Conservation (phyloP, 148 eudicot species). For the Rhododendron mucronatum region DNA sequence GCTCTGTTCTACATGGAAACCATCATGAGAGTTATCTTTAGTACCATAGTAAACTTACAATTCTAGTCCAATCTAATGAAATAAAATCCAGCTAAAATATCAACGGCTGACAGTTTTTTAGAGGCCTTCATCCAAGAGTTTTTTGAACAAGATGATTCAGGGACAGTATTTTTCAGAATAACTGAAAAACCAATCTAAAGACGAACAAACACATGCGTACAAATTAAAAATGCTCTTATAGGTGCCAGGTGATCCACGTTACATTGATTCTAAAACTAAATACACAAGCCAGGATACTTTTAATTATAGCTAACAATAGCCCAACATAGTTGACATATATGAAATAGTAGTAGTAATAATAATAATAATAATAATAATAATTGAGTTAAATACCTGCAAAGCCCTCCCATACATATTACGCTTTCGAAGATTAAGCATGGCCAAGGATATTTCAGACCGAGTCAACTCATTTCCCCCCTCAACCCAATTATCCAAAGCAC, state of each 20-base stretch:
- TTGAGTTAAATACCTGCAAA: slow-evolving; percentile 55
- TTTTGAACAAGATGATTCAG: background rate
- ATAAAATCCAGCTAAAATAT: background rate
- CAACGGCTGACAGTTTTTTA: background rate
- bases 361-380: background rate
- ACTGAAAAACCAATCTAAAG: background rate
- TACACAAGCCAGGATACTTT: background rate
- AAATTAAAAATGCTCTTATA: background rate
- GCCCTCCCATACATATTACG: slow-evolving; percentile 52
- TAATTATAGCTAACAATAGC: background rate
- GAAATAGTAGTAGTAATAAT: background rate
- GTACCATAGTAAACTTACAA: background rate
- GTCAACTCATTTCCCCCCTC: slow-evolving; percentile 44
- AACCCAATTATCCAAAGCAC: slow-evolving; percentile 51
- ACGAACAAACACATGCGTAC: background rate
- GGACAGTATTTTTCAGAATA: background rate
- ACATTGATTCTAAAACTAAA: background rate
- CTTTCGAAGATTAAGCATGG: slow-evolving; percentile 40
- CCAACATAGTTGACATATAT: background rate
- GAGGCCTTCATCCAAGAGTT: background rate
- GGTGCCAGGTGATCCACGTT: background rate
- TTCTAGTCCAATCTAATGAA: background rate
- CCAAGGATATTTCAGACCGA: slow-evolving; percentile 17
- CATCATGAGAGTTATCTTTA: background rate
- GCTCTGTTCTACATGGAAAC: background rate